Conservation (phyloP, 1,284 basidiomycete species). For the Apiotrichum mycotoxinovorans region DNA sequence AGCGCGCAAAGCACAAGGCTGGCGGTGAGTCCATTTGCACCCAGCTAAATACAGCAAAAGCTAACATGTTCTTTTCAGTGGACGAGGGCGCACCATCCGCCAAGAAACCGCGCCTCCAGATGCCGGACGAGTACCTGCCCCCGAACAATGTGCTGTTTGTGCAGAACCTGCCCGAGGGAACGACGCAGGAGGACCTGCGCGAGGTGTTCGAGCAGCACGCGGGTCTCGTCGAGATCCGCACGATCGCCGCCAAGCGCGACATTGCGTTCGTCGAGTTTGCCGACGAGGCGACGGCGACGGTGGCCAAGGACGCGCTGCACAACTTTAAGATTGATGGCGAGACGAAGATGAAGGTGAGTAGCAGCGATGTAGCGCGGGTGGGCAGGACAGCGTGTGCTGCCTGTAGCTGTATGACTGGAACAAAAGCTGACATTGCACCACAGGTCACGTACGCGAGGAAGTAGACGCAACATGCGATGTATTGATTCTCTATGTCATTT, state of each 20-base stretch:
- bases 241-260: conserved; percentile 90
- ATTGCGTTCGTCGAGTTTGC: conserved; percentile 94
- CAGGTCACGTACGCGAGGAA: conserved; percentile 45
- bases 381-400: too few species aligned
- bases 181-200: conserved; percentile 80
- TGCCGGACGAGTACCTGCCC: conserved; percentile 99
- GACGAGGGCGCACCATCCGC: conserved; percentile 13
- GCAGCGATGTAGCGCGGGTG: neutral
- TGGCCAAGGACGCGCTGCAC: conserved; percentile 90
- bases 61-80: neutral
- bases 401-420: neutral
- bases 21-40: conserved; percentile 41
- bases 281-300: conserved; percentile 82
- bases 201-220: conserved; percentile 88
- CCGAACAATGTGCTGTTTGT: conserved; percentile 99
- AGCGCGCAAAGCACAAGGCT: conserved; percentile 71
- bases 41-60: neutral
- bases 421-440: neutral
- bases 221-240: conserved; percentile 89
- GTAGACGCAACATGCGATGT: conserved; percentile 8
- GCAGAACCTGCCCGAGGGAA: conserved; percentile 87
- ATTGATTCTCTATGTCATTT: neutral
- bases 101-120: conserved; percentile 67
- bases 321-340: conserved; percentile 94
- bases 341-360: conserved; percentile 85